phyloP scores from a whole-genome alignment of 768 basidiomycete genomes.

The Pleurotus eryngii region DNA sequence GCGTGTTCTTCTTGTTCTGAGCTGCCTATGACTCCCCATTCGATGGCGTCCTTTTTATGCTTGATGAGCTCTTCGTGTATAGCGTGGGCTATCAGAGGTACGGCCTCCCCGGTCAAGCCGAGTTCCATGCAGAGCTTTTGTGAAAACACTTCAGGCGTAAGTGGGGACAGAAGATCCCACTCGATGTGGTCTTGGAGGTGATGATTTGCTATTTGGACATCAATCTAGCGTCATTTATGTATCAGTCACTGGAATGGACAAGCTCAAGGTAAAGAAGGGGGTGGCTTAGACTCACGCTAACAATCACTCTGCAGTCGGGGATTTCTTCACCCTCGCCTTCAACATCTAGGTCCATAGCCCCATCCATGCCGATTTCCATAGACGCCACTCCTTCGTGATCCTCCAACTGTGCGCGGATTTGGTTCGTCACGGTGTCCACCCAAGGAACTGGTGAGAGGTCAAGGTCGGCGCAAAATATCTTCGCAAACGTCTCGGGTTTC shows the following conservation, averaged over 20 bases:
- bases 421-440: slow-evolving; percentile 76
- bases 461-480: slow-evolving; percentile 84
- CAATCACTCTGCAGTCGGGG: slow-evolving; percentile 77
- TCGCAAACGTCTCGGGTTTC: slow-evolving; percentile 82
- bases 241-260: neutral
- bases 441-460: slow-evolving; percentile 67
- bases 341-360: slow-evolving; percentile 44
- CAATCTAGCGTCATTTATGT: slow-evolving; percentile 58
- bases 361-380: slow-evolving; percentile 69
- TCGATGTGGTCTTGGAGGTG: slow-evolving; percentile 95
- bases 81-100: slow-evolving; percentile 88
- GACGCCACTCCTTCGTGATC: slow-evolving; percentile 82
- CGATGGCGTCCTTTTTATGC: slow-evolving; percentile 93
- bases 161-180: slow-evolving; percentile 93
- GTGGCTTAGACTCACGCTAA: slow-evolving; percentile 53
- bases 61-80: slow-evolving; percentile 93
- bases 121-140: slow-evolving; percentile 78
- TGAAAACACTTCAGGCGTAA: slow-evolving; percentile 88
- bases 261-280: neutral
- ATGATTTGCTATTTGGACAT: slow-evolving; percentile 91
- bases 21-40: slow-evolving; percentile 85
- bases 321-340: slow-evolving; percentile 49
- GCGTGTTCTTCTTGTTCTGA: slow-evolving; percentile 20
- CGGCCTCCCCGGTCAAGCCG: slow-evolving; percentile 82
- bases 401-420: slow-evolving; percentile 89